phyloP scores from a whole-genome alignment of 257 asterid species.

The Solanum microdontum region DNA sequence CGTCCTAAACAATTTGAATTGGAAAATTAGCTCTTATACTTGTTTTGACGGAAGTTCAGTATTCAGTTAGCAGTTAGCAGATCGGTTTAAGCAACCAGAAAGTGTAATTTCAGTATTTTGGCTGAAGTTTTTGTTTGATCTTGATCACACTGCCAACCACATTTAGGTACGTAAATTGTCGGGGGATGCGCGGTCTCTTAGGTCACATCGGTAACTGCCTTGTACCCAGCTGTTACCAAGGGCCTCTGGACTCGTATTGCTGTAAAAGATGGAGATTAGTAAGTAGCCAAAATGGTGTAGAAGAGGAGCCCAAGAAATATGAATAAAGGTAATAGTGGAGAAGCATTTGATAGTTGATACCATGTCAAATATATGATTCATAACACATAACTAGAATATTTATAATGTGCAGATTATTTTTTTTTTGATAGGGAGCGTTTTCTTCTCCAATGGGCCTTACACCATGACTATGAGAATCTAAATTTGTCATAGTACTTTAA shows the following conservation, averaged over 20 bases:
- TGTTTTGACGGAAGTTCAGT: not conserved
- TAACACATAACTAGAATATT: not conserved
- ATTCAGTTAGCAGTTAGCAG: not conserved
- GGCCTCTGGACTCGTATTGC: not conserved
- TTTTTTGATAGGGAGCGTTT: not conserved
- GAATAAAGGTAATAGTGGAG: too few species aligned
- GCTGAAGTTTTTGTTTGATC: not conserved
- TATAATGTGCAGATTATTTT: not conserved
- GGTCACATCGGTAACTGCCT: not conserved
- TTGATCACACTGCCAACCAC: not conserved
- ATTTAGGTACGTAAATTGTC: not conserved
- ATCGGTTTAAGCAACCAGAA: not conserved
- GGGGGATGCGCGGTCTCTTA: not conserved
- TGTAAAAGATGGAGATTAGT: not conserved
- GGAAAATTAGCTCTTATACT: not conserved
- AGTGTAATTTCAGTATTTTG: not conserved
- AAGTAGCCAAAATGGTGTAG: not conserved
- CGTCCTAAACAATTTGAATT: not conserved
- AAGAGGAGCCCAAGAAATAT: not conserved
- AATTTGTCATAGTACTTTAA: too few species aligned
- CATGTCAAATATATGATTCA: not conserved
- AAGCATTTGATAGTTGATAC: not conserved
- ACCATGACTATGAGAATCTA: too few species aligned
- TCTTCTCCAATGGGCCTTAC: not conserved
- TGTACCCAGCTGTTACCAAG: not conserved